phyloP scores from a whole-genome alignment of 2,329 filamentous ascomycete genomes.

The Xylaria sp. region DNA sequence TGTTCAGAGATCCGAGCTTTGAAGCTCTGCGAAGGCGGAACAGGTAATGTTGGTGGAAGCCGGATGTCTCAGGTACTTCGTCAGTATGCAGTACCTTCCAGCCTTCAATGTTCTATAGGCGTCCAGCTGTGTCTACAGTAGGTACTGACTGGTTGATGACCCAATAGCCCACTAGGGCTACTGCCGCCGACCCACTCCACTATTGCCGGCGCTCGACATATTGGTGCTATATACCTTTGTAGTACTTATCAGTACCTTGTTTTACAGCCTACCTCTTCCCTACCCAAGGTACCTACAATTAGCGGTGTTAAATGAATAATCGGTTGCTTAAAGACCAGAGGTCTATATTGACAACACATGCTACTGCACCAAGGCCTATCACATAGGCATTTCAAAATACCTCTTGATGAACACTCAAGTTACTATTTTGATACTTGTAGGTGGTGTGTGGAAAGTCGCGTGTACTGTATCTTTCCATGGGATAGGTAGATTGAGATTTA shows the following conservation, averaged over 20 bases:
- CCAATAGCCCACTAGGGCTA: slow-evolving; percentile 5
- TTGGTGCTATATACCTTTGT: background rate
- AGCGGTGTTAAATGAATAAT: too few relatives aligned
- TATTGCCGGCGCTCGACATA: background rate
- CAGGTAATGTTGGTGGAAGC: background rate
- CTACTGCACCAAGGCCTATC: background rate
- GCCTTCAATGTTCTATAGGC: background rate
- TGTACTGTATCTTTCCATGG: background rate
- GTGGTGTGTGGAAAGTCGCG: too few relatives aligned
- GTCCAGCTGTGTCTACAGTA: background rate
- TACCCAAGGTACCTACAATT: too few relatives aligned
- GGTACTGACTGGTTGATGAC: background rate
- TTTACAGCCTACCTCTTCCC: too few relatives aligned
- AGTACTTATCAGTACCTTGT: background rate
- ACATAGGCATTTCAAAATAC: background rate
- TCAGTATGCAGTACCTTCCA: background rate
- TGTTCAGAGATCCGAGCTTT: slow-evolving; percentile 22
- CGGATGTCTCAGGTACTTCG: slow-evolving; percentile 1
- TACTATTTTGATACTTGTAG: background rate
- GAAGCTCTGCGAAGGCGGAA: slow-evolving; percentile 12
- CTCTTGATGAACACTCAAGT: background rate
- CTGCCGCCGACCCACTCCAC: background rate
- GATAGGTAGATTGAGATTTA: background rate
- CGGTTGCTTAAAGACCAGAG: too few relatives aligned
- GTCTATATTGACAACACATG: background rate